A percentile compares a stretch with the other conserved stretches of the same genome.
Conservation (phyloP, 2,329 filamentous ascomycete genomes). For the Nemania bipapillata region DNA sequence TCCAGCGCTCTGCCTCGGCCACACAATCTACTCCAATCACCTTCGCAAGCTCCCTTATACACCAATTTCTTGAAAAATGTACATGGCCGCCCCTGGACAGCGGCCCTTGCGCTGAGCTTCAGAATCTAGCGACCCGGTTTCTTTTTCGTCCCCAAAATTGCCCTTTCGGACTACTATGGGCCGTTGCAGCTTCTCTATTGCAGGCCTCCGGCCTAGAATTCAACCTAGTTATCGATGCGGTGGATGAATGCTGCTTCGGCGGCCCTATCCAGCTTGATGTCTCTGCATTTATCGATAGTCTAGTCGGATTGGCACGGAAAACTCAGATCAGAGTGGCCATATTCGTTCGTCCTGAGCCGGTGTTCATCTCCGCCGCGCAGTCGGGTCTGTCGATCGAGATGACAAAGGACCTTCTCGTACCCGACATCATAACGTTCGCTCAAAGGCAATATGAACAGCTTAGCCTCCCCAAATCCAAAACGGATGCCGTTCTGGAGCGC, state of each 20-base stretch:
- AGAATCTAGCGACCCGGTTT: neutral
- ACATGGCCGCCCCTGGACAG: neutral
- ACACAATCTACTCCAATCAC: slow-evolving; percentile 13
- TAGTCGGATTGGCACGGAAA: neutral
- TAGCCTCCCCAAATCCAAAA: neutral
- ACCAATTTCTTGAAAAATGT: neutral
- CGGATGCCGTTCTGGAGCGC: neutral
- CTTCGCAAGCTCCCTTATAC: neutral
- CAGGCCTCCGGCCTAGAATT: neutral
- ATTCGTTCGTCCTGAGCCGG: neutral
- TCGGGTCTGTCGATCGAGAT: neutral
- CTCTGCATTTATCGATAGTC: neutral
- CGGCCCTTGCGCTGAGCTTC: neutral
- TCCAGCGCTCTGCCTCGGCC: slow-evolving; percentile 3
- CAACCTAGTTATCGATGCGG: slow-evolving; percentile 1
- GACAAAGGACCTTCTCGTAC: neutral
- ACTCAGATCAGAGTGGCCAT: neutral
- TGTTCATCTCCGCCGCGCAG: neutral
- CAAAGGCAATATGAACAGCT: neutral
- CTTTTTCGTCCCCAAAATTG: slow-evolving; percentile 1
- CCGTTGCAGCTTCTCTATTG: neutral
- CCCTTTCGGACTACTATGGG: neutral
- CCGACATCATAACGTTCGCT: slow-evolving; percentile 1
- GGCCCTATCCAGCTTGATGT: neutral
- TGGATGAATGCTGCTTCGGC: slow-evolving; percentile 4